Evolutionary conservation across 768 basidiomycete species (phyloP).

Genomic region (Mycena rebaudengoi): DNA sequence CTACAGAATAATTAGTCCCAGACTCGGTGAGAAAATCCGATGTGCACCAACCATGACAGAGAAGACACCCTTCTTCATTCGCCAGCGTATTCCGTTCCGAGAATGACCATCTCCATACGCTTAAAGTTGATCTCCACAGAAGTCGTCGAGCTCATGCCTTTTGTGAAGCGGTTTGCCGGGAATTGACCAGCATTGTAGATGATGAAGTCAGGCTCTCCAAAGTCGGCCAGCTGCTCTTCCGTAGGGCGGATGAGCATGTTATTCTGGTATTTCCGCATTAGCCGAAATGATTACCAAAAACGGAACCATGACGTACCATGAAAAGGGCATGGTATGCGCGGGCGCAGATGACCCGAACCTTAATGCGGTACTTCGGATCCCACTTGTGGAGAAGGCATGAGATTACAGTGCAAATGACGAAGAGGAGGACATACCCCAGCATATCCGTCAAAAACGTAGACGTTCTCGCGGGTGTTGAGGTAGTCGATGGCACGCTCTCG

Average conservation of each 20-base stretch:
- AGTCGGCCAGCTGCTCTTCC: slow-evolving; percentile 89
- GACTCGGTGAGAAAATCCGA: neutral
- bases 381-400: slow-evolving; percentile 59
- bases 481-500: slow-evolving; percentile 99
- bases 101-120: slow-evolving; percentile 99
- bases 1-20: slow-evolving; percentile 43
- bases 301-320: slow-evolving; percentile 76
- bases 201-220: slow-evolving; percentile 98
- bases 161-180: slow-evolving; percentile 99
- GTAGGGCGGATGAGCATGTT: slow-evolving; percentile 99
- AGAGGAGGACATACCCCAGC: slow-evolving; percentile 70
- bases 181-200: slow-evolving; percentile 99
- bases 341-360: slow-evolving; percentile 98
- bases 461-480: slow-evolving; percentile 97
- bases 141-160: slow-evolving; percentile 99
- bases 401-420: slow-evolving; percentile 4
- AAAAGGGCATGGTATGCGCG: slow-evolving; percentile 98
- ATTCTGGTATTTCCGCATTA: slow-evolving; percentile 61
- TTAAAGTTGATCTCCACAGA: slow-evolving; percentile 99
- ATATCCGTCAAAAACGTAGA: slow-evolving; percentile 97
- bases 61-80: slow-evolving; percentile 99
- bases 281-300: slow-evolving; percentile 26
- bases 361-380: slow-evolving; percentile 99
- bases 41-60: slow-evolving; percentile 84
- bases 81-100: slow-evolving; percentile 96